Percentiles rank a stretch among this genome's conserved stretches.
Evolutionary conservation across 495 filamentous ascomycete species (phyloP).

Genomic region (Aspergillus avenaceus): DNA sequence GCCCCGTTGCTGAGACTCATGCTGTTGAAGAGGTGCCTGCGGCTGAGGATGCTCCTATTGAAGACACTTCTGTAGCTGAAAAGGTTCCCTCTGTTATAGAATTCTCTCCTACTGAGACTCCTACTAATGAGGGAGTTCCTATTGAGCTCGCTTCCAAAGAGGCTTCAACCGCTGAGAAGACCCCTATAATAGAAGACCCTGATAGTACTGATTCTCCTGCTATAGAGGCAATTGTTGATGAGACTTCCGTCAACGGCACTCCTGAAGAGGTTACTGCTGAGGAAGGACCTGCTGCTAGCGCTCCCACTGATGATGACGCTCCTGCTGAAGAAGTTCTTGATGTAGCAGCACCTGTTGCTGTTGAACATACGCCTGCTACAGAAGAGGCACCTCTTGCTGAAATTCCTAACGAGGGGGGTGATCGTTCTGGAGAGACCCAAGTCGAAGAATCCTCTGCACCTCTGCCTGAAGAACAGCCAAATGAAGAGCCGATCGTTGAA

Average conservation of each 20-base stretch:
- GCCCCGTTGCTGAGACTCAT: slow-evolving; percentile 3
- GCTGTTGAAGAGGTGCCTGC: slow-evolving; percentile 1
- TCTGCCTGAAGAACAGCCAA: slow-evolving; percentile 3
- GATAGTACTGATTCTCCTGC: slow-evolving; percentile 2
- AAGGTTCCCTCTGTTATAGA: neutral
- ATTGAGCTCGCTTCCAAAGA: slow-evolving; percentile 10
- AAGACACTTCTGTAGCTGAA: slow-evolving; percentile 10
- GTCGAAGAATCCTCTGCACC: too few species aligned
- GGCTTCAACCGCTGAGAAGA: neutral
- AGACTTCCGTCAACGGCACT: too few species aligned
- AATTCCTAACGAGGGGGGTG: slow-evolving; percentile 4
- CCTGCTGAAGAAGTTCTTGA: slow-evolving; percentile 5
- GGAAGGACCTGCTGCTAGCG: too few species aligned
- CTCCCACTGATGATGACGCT: slow-evolving; percentile 1
- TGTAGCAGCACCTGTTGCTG: neutral
- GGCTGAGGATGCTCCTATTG: slow-evolving; percentile 5
- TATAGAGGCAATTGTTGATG: slow-evolving; percentile 5
- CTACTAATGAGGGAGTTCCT: slow-evolving; percentile 4
- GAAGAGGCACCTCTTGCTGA: slow-evolving; percentile 8
- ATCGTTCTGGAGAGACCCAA: slow-evolving; percentile 9
- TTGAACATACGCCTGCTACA: slow-evolving; percentile 3
- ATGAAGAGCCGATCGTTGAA: slow-evolving; percentile 6
- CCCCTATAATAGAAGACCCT: neutral
- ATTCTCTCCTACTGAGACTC: too few species aligned
- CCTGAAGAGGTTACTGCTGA: neutral